phyloP scores from a whole-genome alignment of 2,329 filamentous ascomycete genomes.

The Neonectria neomacrospora region DNA sequence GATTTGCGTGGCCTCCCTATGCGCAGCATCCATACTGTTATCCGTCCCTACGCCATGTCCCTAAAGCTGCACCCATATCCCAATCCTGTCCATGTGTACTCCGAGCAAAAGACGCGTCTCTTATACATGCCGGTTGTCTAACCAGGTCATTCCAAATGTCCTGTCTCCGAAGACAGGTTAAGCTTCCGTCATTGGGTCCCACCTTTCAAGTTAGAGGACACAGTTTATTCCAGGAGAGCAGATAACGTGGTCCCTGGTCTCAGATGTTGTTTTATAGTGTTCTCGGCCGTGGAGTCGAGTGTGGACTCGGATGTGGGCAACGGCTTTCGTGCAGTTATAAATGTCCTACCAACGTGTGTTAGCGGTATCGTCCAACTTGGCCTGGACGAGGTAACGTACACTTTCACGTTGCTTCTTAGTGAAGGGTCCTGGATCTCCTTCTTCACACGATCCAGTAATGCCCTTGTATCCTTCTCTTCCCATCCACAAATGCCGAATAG shows the following conservation, averaged over 20 bases:
- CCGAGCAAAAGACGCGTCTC: not conserved
- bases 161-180: not conserved
- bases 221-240: not conserved
- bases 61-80: conserved; percentile 1
- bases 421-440: conserved; percentile 46
- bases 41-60: not conserved
- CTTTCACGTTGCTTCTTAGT: conserved; percentile 45
- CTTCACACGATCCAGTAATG: conserved; percentile 47
- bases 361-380: not conserved
- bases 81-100: not conserved
- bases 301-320: not conserved
- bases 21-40: not conserved
- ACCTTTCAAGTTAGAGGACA: not conserved
- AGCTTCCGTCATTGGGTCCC: not conserved
- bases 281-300: not conserved
- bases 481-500: conserved; percentile 49
- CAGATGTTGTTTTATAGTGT: not conserved
- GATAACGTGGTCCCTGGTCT: not conserved
- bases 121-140: not conserved
- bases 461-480: conserved; percentile 47
- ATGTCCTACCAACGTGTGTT: conserved; percentile 39
- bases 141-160: not conserved
- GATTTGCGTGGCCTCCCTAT: not conserved
- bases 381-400: conserved; percentile 40
- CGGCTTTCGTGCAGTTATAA: conserved; percentile 49